Evolutionary conservation across 441 rosid genomes (phyloP), one percentile per base, ranked within the genome.

Genomic region (Aquilaria agallochum): DNA sequence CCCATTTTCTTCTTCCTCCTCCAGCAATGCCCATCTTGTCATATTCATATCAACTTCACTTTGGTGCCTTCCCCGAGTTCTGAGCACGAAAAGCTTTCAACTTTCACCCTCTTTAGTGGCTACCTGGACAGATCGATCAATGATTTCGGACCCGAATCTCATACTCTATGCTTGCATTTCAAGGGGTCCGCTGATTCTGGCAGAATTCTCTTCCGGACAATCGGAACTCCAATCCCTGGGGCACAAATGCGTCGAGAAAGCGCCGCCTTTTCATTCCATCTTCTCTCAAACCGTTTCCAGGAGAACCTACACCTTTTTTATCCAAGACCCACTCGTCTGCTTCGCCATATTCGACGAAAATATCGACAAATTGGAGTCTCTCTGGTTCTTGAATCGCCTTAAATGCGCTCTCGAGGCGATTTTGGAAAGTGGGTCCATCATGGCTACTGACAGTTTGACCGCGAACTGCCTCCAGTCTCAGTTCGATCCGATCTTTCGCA

Each of bases 161-260:
- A 60, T 94, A 55, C 60, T 78, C n/a, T 94, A 87, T 64, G 74
- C 84, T 50, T 87, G 96, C 81, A 71, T 89, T 67, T 84, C 96
- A 4, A 84, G 76, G 62, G 95, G 90, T 56, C 52, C 78, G 56
- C 55, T 73, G 27, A 73, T 91, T 64, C 81, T 94, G 15, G 85
- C 88, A 0, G 86, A 94, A 52, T 84, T 78, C 72, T 78, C 73
- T 2, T 69, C 85, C 11, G 74, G 74, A 57, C 78, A 83, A 32
- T 65, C 80, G 27, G 92, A 81, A 47, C 81, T 90, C 66, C 83
- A 67, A 66, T 60, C 68, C 20, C 51, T 87, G 53, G 97, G 87
- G 13, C 71, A 66, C 30, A 45, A 70, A 75, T 94, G 96, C 81
- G 70, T 91, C 63, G 79, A 79, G 58, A 76, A 67, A 34, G 66